Percentiles rank a stretch among this genome's conserved stretches.
phyloP scores from a whole-genome alignment of 2,329 filamentous ascomycete species.

The Fusarium mangiferae region DNA sequence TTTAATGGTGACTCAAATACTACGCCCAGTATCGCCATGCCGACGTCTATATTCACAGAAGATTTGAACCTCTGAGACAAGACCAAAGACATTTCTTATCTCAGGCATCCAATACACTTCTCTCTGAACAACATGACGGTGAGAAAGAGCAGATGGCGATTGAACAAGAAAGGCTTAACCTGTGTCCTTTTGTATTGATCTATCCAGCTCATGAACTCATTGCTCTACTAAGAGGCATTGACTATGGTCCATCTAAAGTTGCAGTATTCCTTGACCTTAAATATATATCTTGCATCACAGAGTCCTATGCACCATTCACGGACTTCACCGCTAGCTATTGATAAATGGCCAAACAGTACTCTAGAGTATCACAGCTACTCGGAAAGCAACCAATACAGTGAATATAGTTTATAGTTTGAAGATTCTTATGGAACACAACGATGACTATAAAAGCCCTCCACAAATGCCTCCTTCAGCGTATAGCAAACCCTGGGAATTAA shows the following conservation, averaged over 20 bases:
- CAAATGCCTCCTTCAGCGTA: neutral
- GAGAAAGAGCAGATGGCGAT: too few relatives aligned
- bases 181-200: accelerated
- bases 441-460: neutral
- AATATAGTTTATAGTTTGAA: accelerated
- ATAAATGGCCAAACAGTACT: neutral
- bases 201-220: neutral
- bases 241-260: too few relatives aligned
- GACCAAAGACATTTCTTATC: neutral
- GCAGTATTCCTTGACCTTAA: neutral
- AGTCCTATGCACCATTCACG: neutral
- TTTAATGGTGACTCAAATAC: neutral
- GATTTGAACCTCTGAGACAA: too few relatives aligned
- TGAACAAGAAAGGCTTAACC: neutral
- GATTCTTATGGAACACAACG: too few relatives aligned
- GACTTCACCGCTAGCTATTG: too few relatives aligned
- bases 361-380: neutral
- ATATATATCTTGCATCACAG: neutral
- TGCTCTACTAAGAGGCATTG: too few relatives aligned
- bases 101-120: neutral
- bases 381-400: neutral
- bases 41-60: neutral
- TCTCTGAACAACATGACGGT: neutral
- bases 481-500: neutral
- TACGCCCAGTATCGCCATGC: neutral